Conservation (phyloP, 2,329 filamentous ascomycete species). For the Aspergillus aculeatinus region DNA sequence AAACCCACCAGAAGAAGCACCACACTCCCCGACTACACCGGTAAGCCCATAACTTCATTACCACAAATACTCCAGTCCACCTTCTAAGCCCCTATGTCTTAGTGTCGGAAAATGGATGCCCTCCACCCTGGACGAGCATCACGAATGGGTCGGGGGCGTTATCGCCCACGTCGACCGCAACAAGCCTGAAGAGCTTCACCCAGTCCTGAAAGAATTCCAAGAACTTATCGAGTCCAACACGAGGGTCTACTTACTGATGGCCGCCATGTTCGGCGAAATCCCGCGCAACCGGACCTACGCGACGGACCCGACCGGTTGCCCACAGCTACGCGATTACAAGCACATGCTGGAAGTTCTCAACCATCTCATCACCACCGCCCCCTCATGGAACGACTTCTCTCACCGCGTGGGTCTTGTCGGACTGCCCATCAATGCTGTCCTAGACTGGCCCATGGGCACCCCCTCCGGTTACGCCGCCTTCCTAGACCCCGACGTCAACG, state of each 20-base stretch:
- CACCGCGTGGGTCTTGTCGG: conserved; percentile 50
- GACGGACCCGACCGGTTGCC: conserved; percentile 60
- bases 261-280: conserved; percentile 67
- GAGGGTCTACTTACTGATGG: conserved; percentile 65
- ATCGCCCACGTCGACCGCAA: conserved; percentile 57
- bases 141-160: conserved; percentile 60
- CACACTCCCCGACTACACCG: not conserved
- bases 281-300: conserved; percentile 62
- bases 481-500: conserved; percentile 53
- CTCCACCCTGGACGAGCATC: conserved; percentile 61
- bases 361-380: conserved; percentile 43
- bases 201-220: conserved; percentile 64
- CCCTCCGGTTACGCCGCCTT: conserved; percentile 56
- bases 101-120: conserved; percentile 64
- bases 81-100: not conserved
- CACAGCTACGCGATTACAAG: conserved; percentile 63
- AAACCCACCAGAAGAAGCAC: not conserved
- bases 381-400: conserved; percentile 33
- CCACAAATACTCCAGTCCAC: not conserved
- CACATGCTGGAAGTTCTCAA: conserved; percentile 69
- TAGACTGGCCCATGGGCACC: conserved; percentile 62
- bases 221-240: conserved; percentile 64
- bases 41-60: not conserved
- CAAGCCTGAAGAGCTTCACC: conserved; percentile 51
- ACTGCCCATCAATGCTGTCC: conserved; percentile 56